A percentile compares a stretch with the other conserved stretches of the same genome.
phyloP scores from a whole-genome alignment of 2,329 filamentous ascomycete genomes.

The Exophiala spinifera region DNA sequence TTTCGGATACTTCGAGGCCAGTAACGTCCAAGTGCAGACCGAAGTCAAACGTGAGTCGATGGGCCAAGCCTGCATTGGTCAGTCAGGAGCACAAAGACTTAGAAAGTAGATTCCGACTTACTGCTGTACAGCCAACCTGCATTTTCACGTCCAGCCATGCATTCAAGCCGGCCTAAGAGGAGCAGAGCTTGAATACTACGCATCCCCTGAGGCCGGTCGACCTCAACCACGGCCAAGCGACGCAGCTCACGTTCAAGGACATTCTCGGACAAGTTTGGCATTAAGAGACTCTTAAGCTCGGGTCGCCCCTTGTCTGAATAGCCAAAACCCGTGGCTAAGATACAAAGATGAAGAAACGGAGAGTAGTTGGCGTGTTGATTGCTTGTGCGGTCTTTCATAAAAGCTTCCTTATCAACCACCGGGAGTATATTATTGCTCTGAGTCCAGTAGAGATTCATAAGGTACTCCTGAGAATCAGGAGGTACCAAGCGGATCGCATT shows the following conservation, averaged over 20 bases:
- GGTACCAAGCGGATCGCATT: no score
- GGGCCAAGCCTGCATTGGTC: conserved; percentile 31
- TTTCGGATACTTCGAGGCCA: conserved; percentile 1
- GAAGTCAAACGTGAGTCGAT: conserved; percentile 43
- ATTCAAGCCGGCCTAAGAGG: conserved; percentile 6
- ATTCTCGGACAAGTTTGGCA: not conserved
- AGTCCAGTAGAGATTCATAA: conserved; percentile 5
- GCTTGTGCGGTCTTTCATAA: not conserved
- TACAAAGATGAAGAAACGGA: conserved; percentile 4
- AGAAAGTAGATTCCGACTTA: no score
- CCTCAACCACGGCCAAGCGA: not conserved
- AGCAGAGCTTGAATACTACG: conserved; percentile 5
- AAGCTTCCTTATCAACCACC: not conserved
- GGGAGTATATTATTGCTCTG: not conserved
- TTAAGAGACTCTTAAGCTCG: not conserved
- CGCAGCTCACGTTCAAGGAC: not conserved
- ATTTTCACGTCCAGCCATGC: conserved; percentile 1
- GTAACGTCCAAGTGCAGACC: conserved; percentile 38
- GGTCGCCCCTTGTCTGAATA: not conserved
- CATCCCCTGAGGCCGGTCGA: not conserved
- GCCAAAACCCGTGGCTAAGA: conserved; percentile 2
- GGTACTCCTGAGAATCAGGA: not conserved
- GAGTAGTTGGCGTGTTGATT: not conserved
- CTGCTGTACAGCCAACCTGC: conserved; percentile 42
- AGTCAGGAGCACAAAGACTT: not conserved